Evolutionary conservation across 306 rosid genomes (phyloP), one percentile per base, ranked within the genome.

Genomic region (Dalbergia oliveri): DNA sequence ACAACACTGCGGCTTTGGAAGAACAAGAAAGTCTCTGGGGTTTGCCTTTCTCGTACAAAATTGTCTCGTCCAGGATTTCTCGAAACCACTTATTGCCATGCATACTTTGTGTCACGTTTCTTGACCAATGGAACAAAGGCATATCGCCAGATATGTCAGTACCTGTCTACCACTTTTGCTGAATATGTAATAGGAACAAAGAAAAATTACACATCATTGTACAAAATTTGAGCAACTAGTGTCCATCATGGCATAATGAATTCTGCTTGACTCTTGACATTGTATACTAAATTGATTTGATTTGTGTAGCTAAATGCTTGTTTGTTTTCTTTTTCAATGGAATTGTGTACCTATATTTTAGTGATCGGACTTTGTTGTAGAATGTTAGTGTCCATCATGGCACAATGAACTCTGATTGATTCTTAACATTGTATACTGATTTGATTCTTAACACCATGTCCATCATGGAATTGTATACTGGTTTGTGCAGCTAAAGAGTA

Each of bases 41-140:
- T 45, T 61, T 66, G 66, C 78, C 57, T 83, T 66, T 76, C 78
- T 54, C 50, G 21, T 51, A 53, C 81, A 54, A n/a, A 49, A 58
- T 71, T 74, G 79, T 72, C 56, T 35, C 57, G 15, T 56, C 85
- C 67, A 50, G 34, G 76, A 60, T 83, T 83, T 83, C 79, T 73
- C 54, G 84, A 83, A 67, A 81, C 77, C 86, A 73, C 82, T 53
- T 66, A 26, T 11, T 64, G 16, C 66, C 5, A 41, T 65, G 68
- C 56, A 5, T 73, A 67, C 53, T 78, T 41, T 76, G 61, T 79
- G 66, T 37, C 78, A 57, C 83, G 82, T 26, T 76, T 60, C n/a
- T 43, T 53, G 57, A 68, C 81, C 77, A 35, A 57, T 66, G 33
- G 69, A 62, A 35, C 44, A 16, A 73, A 76, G 77, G 69, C 75